A percentile compares a stretch with the other conserved stretches of the same genome.
These are phyloP conservation scores for Rosa lucieae DNA, from an alignment of 306 rosid genomes.

Conservation along the genomic window DNA sequence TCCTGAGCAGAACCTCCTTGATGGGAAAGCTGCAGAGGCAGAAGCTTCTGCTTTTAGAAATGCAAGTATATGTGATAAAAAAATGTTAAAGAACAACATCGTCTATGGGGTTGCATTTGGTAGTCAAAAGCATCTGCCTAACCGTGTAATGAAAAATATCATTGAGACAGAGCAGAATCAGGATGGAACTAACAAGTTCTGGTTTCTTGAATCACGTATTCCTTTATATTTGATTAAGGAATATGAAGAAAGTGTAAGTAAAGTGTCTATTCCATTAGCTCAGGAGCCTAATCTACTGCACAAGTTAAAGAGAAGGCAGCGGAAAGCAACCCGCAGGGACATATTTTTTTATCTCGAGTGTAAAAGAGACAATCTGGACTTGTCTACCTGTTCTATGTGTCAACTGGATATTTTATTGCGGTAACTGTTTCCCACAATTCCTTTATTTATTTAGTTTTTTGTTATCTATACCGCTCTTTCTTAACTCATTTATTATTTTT, in stretches of 20 bases:
- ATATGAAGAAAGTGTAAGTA: constrained; percentile 55
- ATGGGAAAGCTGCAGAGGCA: constrained; percentile 77
- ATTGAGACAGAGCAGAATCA: constrained; percentile 59
- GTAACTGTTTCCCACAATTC: constrained; percentile 39
- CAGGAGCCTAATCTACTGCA: constrained; percentile 41
- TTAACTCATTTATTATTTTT: constrained; percentile 22
- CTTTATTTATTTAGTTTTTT: not conserved
- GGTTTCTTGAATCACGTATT: constrained; percentile 83
- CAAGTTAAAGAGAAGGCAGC: constrained; percentile 44
- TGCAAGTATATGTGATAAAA: constrained; percentile 70
- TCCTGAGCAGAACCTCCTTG: constrained; percentile 81
- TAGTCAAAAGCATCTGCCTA: constrained; percentile 92
- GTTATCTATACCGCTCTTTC: constrained; percentile 13
- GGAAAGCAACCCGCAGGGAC: constrained; percentile 53
- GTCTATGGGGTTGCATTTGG: constrained; percentile 79
- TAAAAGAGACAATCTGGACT: constrained; percentile 76
- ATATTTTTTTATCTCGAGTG: constrained; percentile 76
- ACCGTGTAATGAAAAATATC: constrained; percentile 80
- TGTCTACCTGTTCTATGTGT: constrained; percentile 68
- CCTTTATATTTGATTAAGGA: constrained; percentile 87
- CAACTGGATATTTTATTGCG: constrained; percentile 51
- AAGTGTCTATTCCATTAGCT: constrained; percentile 30
- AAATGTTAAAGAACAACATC: constrained; percentile 51
- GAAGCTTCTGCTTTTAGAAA: constrained; percentile 93
- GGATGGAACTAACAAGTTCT: constrained; percentile 63